Evolutionary conservation across 2,329 filamentous ascomycete species (phyloP).

Genomic region (Graphilbum sp.): DNA sequence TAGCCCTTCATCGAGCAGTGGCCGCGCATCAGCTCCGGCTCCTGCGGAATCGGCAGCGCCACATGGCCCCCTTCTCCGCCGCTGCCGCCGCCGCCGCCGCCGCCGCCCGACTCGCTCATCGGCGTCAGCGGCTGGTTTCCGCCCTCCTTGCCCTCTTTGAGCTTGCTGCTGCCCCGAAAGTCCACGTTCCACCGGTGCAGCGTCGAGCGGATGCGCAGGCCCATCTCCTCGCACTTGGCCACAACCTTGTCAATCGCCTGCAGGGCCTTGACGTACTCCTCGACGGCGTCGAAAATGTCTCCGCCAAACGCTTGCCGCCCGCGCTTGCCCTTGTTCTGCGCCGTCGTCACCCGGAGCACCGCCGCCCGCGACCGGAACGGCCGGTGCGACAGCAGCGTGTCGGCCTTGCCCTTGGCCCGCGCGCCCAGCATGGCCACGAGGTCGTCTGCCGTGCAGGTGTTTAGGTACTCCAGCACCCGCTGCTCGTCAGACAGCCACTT

Average conservation of each 20-base stretch:
- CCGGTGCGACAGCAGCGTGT: conserved; percentile 52
- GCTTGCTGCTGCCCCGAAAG: conserved; percentile 21
- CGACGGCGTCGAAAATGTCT: conserved; percentile 31
- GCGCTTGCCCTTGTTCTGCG: conserved; percentile 20
- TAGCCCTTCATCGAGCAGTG: conserved; percentile 77
- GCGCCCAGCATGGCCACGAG: conserved; percentile 63
- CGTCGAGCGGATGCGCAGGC: conserved; percentile 34
- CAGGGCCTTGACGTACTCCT: conserved; percentile 66
- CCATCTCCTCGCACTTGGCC: conserved; percentile 55
- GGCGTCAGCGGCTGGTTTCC: conserved; percentile 20
- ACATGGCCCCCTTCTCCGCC: conserved; percentile 12
- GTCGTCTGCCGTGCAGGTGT: conserved; percentile 57
- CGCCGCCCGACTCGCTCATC: conserved; percentile 16
- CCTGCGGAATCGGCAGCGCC: conserved; percentile 31
- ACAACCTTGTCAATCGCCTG: conserved; percentile 74
- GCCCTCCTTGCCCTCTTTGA: conserved; percentile 9
- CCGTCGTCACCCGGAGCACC: conserved; percentile 46
- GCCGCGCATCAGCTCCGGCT: conserved; percentile 64
- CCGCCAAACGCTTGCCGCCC: conserved; percentile 33
- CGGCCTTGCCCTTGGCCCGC: conserved; percentile 52
- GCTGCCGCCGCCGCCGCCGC: conserved; percentile 8
- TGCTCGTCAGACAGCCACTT: conserved; percentile 11
- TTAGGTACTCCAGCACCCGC: conserved; percentile 62
- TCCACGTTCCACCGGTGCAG: conserved; percentile 33
- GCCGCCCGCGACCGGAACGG: conserved; percentile 55